Evolutionary conservation across 495 filamentous ascomycete species (phyloP), one percentile per base, ranked within the genome.

Genomic region (Bryoglossum gracile): DNA sequence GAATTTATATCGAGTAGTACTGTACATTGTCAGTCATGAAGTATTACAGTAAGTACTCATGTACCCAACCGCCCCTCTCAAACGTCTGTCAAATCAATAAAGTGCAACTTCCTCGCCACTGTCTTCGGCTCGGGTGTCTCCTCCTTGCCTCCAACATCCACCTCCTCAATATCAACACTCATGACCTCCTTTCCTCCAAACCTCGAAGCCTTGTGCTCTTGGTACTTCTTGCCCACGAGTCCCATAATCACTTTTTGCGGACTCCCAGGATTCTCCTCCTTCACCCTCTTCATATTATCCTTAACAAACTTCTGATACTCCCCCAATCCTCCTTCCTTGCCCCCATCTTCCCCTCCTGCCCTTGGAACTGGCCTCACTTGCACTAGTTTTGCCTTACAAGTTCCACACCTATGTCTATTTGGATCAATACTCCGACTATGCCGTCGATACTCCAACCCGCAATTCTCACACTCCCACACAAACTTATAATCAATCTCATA

Each of bases 401-500:
- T 56, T 3, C 87, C 86, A 65, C 92, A 97, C 6, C 70, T 70
- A 19, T 85, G 75, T 13, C 73, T 68, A 6, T 44, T 48, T 0
- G 82, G 69, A 58, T 95, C 77, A 36, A 97, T 81, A 51, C 84
- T 89, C 68, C 85, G 86, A 1, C 81, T 86, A 63, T 97, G 91
- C 3, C 90, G 74, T 53, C 86, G 82, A 58, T 81, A 91, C 58
- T 79, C 76, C 24, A 68, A 60, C 1, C 61, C 72, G 58, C 91
- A 97, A 14, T 48, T 69, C n/a, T 57, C 66, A 59, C 92, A 98
- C 23, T 69, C 62, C 91, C 94, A 97, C 19, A 87, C 65, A 64
- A 87, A 98, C 68, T 89, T 94, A 68, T 83, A 92, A 42, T 86
- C 79, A 59, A 96, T 96, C 48, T 83, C 72, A 63, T 95, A 98